phyloP scores from a whole-genome alignment of 2,329 filamentous ascomycete genomes.

The Aspergillus luchuensis region DNA sequence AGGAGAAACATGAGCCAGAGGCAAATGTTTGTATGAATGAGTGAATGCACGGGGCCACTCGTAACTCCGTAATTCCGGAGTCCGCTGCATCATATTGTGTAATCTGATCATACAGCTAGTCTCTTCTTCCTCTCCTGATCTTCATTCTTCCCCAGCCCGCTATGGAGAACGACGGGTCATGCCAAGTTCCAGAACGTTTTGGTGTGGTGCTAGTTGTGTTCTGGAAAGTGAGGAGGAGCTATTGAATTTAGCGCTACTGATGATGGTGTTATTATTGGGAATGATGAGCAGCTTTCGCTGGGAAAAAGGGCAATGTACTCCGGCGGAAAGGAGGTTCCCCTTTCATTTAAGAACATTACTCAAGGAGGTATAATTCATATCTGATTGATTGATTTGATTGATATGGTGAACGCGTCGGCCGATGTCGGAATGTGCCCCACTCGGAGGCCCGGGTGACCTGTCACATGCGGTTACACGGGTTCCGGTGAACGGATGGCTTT shows the following conservation, averaged over 20 bases:
- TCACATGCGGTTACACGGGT: constrained; percentile 1
- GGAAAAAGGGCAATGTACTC: neutral
- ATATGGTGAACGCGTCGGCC: constrained; percentile 7
- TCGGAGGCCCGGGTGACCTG: neutral
- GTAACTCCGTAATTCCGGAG: neutral
- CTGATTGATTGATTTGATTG: constrained; percentile 14
- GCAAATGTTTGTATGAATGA: no score
- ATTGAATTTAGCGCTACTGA: neutral
- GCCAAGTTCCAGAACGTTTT: neutral
- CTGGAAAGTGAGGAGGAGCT: neutral
- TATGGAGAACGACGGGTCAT: neutral
- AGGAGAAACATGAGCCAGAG: no score
- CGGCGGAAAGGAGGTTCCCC: neutral
- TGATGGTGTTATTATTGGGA: neutral
- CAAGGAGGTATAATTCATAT: constrained; percentile 2
- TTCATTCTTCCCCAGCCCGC: neutral
- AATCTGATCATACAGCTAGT: neutral
- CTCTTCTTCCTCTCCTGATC: neutral
- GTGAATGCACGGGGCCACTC: neutral
- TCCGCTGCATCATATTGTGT: neutral
- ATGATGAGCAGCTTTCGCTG: neutral
- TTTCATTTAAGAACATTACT: neutral
- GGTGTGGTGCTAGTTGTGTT: neutral
- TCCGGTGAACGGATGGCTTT: neutral
- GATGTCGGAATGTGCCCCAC: constrained; percentile 6